These are phyloP conservation scores for Lactarius quietus DNA, from an alignment of 768 basidiomycete genomes.

Conservation along the genomic window DNA sequence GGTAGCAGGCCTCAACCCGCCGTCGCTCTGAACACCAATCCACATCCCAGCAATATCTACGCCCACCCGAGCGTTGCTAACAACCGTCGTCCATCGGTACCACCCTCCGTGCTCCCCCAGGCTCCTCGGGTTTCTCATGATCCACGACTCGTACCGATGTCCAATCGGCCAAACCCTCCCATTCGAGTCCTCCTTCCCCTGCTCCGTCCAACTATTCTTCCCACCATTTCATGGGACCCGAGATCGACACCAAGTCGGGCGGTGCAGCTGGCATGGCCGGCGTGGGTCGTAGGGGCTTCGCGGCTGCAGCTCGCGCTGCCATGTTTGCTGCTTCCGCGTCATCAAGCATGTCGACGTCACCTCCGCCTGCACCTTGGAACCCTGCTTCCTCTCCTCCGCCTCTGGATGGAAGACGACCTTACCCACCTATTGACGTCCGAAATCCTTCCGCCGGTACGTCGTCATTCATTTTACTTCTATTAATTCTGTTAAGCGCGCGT, in stretches of 20 bases:
- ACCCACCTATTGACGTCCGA: conserved; percentile 34
- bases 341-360: conserved; percentile 1
- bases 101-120: conserved; percentile 13
- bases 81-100: conserved; percentile 17
- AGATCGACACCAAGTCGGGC: conserved; percentile 67
- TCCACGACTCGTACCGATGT: conserved; percentile 10
- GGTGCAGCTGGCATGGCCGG: conserved; percentile 89
- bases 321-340: conserved; percentile 37
- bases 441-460: conserved; percentile 14
- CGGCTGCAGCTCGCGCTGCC: conserved; percentile 66
- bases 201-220: conserved; percentile 16
- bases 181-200: conserved; percentile 12
- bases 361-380: neutral
- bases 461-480: conserved; percentile 15
- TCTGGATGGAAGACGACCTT: conserved; percentile 33
- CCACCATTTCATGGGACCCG: conserved; percentile 27
- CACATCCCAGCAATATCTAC: conserved; percentile 21
- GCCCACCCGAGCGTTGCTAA: conserved; percentile 27
- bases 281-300: conserved; percentile 80
- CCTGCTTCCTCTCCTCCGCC: conserved; percentile 23
- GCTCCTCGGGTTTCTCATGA: neutral
- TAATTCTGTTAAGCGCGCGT: conserved; percentile 11
- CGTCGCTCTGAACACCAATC: neutral
- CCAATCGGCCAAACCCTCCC: neutral
- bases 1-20: neutral